Base-by-base conservation (phyloP, 2,329 filamentous ascomycete genomes). In the Magnaporthales sp. region DNA sequence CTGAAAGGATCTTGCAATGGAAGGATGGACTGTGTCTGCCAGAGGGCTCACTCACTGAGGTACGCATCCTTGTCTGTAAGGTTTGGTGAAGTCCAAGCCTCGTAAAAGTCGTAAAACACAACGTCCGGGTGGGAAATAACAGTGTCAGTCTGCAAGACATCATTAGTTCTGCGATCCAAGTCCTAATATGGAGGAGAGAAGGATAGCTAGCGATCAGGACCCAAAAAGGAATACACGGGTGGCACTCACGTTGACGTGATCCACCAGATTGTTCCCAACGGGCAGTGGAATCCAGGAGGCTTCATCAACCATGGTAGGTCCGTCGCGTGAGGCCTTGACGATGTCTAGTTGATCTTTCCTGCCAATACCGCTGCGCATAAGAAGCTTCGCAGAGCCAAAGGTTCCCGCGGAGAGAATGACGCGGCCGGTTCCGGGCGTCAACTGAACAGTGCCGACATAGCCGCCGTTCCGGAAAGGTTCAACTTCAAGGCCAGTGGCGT, bases 401-500 rank as follows among this genome's bases (percentile, higher is more conserved):
- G 86, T 79, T 66, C 87, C 87, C 3, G 85, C 84, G 27, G 86
- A 83, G 32, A 89, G 77, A 70, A 90, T 81, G 46, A 89, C 86
- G 61, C 86, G 83, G 30, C 87, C 88, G 7, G 80, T 83, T 62
- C 77, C 75, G 9, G 78, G 70, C 26, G 86, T 88, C 66, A 89
- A 77, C 5, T 83, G 84, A 66, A 89, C 79, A 32, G 83, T 81
- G 19, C 86, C 85, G 56, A 77, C 79, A 71, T 83, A 81, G 8
- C 86, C 86, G 63, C 80, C 83, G 46, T 79, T 73, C 29, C 77
- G 75, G 38, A 77, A 73, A 65, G 75, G 79, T 13, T 88, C 83
- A n/a, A 91, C 82, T 72, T 91, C 86, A n/a, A 91, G 81, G 68
- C 89, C 89, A 1, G 86, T 89, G 67, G 88, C 81, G 67, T 83